Conservation (phyloP, 306 rosid species). For the Acmispon strigosus region DNA sequence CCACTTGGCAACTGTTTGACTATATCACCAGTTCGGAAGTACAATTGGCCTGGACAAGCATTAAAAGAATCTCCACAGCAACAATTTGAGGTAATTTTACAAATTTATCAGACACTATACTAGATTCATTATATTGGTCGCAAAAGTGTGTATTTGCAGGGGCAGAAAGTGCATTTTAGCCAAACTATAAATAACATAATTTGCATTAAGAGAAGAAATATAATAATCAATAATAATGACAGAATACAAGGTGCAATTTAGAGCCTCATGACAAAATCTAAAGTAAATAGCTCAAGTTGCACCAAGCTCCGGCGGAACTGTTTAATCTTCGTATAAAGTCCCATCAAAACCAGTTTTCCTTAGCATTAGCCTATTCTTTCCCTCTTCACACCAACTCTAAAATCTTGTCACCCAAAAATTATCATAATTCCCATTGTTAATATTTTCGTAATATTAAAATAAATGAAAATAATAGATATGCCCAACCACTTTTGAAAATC, state of each 20-base stretch:
- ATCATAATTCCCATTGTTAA: background rate
- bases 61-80: constrained; percentile 23
- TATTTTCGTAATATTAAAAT: background rate
- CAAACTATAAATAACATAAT: background rate
- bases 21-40: constrained; percentile 71
- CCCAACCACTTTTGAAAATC: background rate
- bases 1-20: constrained; percentile 63
- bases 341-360: background rate
- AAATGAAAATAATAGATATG: background rate
- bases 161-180: no score
- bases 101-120: constrained; percentile 24
- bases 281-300: background rate
- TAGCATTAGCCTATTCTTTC: background rate
- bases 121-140: constrained; percentile 38
- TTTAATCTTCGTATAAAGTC: background rate
- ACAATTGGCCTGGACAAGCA: constrained; percentile 24
- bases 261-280: background rate
- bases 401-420: background rate
- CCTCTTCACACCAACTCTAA: background rate
- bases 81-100: constrained; percentile 37
- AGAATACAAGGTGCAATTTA: background rate
- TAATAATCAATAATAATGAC: constrained; percentile 11
- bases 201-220: constrained; percentile 10
- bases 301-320: background rate
- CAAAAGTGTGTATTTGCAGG: no score